Conservation (phyloP, 208 protist genomes). For the Blechomonas ayalai region DNA sequence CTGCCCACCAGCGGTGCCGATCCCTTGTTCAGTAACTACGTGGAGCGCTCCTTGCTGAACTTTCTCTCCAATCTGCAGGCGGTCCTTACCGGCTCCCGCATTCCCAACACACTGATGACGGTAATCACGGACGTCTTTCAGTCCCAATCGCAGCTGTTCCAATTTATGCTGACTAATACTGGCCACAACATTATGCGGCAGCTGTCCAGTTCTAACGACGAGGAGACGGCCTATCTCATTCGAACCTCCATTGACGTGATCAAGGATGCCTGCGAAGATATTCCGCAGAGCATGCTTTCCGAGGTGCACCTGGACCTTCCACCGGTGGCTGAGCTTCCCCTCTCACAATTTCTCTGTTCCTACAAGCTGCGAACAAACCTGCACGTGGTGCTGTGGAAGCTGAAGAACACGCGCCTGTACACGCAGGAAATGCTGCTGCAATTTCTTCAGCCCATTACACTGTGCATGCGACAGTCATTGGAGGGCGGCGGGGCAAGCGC, state of each 20-base stretch:
- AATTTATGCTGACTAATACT: conserved; percentile 75
- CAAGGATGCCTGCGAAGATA: conserved; percentile 54
- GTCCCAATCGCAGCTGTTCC: conserved; percentile 53
- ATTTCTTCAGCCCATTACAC: conserved; percentile 57
- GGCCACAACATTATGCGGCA: conserved; percentile 73
- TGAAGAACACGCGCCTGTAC: conserved; percentile 22
- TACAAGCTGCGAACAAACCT: conserved; percentile 82
- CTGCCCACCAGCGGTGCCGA: background rate
- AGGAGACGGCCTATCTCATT: conserved; percentile 61
- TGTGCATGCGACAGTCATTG: conserved; percentile 62
- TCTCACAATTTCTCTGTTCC: conserved; percentile 51
- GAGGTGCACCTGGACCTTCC: conserved; percentile 68
- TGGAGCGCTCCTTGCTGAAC: conserved; percentile 64
- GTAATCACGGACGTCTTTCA: conserved; percentile 71
- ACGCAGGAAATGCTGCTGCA: conserved; percentile 21
- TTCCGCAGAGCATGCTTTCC: conserved; percentile 31
- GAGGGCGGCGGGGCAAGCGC: conserved; percentile 30
- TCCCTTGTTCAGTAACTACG: conserved; percentile 29
- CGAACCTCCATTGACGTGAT: conserved; percentile 66
- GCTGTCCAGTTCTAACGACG: conserved; percentile 24
- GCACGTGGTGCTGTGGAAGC: conserved; percentile 57
- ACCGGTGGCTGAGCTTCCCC: conserved; percentile 63
- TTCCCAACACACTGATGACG: conserved; percentile 30
- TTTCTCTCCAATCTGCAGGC: conserved; percentile 59
- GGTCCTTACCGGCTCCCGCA: conserved; percentile 37